Evolutionary conservation across 805 yeast species (phyloP).

Genomic region (Pachysolen tannophilus): DNA sequence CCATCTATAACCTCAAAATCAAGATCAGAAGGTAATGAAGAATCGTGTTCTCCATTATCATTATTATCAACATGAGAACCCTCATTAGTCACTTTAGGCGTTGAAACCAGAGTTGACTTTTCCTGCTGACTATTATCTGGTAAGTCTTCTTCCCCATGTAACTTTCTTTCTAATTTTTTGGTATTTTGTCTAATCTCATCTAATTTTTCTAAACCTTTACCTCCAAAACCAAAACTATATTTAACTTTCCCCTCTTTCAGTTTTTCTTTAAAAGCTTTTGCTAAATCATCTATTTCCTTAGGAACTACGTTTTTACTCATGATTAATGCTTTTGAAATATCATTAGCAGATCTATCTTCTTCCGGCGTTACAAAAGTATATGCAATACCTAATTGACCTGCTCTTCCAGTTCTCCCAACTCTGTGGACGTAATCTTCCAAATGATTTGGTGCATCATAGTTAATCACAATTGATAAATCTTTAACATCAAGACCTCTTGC

Average conservation of each 20-base stretch:
- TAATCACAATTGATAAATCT: constrained; percentile 69
- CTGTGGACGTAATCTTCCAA: constrained; percentile 95
- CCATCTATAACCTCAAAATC: constrained; percentile 7
- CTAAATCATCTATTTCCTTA: constrained; percentile 38
- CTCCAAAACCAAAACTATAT: constrained; percentile 79
- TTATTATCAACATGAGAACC: constrained; percentile 21
- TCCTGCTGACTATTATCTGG: constrained; percentile 11
- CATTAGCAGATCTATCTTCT: constrained; percentile 60
- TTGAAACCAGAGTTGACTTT: constrained; percentile 2
- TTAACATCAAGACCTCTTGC: constrained; percentile 96
- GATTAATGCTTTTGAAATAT: constrained; percentile 60
- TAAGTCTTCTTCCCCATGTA: constrained; percentile 34
- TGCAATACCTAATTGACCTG: constrained; percentile 66
- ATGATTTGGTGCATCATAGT: constrained; percentile 77
- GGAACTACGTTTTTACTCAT: constrained; percentile 51
- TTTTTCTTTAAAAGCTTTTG: constrained; percentile 47
- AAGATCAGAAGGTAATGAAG: constrained; percentile 2
- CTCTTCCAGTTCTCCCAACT: constrained; percentile 94
- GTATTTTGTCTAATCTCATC: constrained; percentile 52
- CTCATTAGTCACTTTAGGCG: constrained; percentile 12
- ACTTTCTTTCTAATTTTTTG: constrained; percentile 39
- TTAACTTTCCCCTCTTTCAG: constrained; percentile 58
- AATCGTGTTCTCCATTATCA: constrained; percentile 14
- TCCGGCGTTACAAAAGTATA: constrained; percentile 59
- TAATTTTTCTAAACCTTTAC: constrained; percentile 78